phyloP scores from a whole-genome alignment of 345 rosid species.

The Aurinia saxatilis region DNA sequence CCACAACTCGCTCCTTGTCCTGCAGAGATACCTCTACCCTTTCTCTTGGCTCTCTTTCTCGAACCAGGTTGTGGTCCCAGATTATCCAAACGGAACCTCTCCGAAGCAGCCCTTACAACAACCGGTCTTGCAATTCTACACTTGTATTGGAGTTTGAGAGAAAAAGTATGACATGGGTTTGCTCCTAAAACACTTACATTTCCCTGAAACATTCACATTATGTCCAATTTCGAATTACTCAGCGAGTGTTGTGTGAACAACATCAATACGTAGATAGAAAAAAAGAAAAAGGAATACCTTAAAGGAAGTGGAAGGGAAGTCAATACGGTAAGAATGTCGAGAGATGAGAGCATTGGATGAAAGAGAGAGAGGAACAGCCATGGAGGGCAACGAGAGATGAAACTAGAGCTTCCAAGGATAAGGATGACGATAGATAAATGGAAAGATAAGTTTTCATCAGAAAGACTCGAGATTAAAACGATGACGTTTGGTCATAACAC shows the following conservation, averaged over 20 bases:
- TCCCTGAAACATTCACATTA: slow-evolving; percentile 24
- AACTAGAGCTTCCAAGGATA: no score
- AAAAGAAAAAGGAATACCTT: slow-evolving; percentile 20
- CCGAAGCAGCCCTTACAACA: slow-evolving; percentile 28
- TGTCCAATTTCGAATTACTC: background rate
- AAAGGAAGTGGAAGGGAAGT: slow-evolving; percentile 23
- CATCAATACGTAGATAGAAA: background rate
- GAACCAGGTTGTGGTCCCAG: slow-evolving; percentile 91
- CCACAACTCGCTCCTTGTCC: slow-evolving; percentile 95
- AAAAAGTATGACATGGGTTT: slow-evolving; percentile 19
- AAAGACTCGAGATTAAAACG: background rate
- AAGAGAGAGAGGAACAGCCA: slow-evolving; percentile 36
- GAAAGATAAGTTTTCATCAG: background rate
- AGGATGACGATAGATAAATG: slow-evolving; percentile 11
- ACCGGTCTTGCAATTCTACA: slow-evolving; percentile 5
- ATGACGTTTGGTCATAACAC: background rate
- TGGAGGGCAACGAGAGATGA: slow-evolving; percentile 9
- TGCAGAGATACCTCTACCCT: slow-evolving; percentile 86
- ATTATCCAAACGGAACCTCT: slow-evolving; percentile 63
- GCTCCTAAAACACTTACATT: slow-evolving; percentile 26
- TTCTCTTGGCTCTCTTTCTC: slow-evolving; percentile 79
- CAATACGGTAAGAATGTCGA: slow-evolving; percentile 4
- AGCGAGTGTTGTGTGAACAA: background rate
- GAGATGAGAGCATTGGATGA: slow-evolving; percentile 26
- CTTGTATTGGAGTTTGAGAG: slow-evolving; percentile 23